Conservation (phyloP, 768 basidiomycete genomes). For the Cantharellus cinnabarinus region DNA sequence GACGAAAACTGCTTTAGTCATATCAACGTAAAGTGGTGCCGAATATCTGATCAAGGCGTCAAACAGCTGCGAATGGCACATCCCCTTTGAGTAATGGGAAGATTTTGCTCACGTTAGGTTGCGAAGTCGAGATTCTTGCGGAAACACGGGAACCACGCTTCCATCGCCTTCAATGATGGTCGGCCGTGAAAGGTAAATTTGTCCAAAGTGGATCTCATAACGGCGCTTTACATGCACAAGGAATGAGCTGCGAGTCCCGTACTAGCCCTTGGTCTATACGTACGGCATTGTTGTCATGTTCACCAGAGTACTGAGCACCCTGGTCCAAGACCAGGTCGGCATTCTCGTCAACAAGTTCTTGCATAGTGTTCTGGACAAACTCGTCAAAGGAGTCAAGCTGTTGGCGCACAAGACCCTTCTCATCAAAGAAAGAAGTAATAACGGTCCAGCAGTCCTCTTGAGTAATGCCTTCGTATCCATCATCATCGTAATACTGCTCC, state of each 20-base stretch:
- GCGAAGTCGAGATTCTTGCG: slow-evolving; percentile 85
- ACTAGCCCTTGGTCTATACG: not conserved
- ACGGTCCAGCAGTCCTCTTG: slow-evolving; percentile 92
- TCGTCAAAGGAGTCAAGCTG: slow-evolving; percentile 98
- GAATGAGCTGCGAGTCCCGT: not conserved
- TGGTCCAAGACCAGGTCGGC: slow-evolving; percentile 92
- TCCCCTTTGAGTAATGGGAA: too few relatives aligned
- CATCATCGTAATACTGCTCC: slow-evolving; percentile 22
- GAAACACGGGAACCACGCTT: slow-evolving; percentile 80
- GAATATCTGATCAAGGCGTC: slow-evolving; percentile 34
- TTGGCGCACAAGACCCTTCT: slow-evolving; percentile 92
- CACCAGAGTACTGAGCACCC: slow-evolving; percentile 86
- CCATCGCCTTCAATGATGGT: slow-evolving; percentile 93
- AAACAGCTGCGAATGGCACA: not conserved
- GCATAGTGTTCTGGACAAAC: slow-evolving; percentile 98
- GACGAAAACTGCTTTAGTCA: slow-evolving; percentile 66
- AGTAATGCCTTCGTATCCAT: slow-evolving; percentile 58
- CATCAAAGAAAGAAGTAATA: slow-evolving; percentile 90
- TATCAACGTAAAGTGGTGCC: slow-evolving; percentile 86
- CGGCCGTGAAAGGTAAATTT: slow-evolving; percentile 90
- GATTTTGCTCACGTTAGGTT: slow-evolving; percentile 47
- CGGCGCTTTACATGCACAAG: slow-evolving; percentile 33
- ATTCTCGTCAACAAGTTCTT: slow-evolving; percentile 95
- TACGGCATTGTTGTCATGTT: slow-evolving; percentile 30
- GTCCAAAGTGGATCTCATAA: slow-evolving; percentile 92